These are phyloP conservation scores for Aspergillus latus DNA, from an alignment of 2,329 filamentous ascomycete genomes.

Conservation along the genomic window DNA sequence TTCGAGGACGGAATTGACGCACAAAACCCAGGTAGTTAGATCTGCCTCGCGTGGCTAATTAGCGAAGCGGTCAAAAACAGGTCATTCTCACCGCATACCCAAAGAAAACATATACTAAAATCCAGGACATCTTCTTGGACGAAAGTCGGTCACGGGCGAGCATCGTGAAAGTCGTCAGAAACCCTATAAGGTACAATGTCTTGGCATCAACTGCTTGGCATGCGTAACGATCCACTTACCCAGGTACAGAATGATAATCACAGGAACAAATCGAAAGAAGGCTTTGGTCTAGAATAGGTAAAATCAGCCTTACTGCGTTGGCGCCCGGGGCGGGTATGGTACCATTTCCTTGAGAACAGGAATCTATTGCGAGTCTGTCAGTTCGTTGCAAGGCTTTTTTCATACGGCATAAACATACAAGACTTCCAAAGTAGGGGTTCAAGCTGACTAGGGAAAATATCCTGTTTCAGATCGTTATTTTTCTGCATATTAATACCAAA, in stretches of 20 bases:
- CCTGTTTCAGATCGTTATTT: constrained; percentile 40
- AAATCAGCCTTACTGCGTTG: constrained; percentile 29
- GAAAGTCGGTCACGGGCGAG: constrained; percentile 59
- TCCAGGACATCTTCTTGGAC: constrained; percentile 58
- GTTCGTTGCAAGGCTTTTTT: constrained; percentile 15
- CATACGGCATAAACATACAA: constrained; percentile 32
- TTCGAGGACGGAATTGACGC: constrained; percentile 34
- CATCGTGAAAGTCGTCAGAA: constrained; percentile 74
- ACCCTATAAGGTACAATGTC: constrained; percentile 52
- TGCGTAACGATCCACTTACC: constrained; percentile 45
- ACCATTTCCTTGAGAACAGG: constrained; percentile 92
- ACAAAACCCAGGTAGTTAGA: constrained; percentile 61
- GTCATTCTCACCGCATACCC: constrained; percentile 44
- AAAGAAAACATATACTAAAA: constrained; percentile 63
- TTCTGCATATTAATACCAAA: background rate
- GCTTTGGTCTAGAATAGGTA: constrained; percentile 64
- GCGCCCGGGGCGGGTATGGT: constrained; percentile 13
- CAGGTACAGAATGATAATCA: constrained; percentile 78
- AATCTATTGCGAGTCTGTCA: constrained; percentile 52
- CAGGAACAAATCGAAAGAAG: constrained; percentile 77
- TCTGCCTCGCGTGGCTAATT: constrained; percentile 33
- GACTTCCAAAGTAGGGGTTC: constrained; percentile 75
- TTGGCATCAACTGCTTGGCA: constrained; percentile 3
- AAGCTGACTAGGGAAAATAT: constrained; percentile 84
- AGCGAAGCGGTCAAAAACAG: constrained; percentile 20